Percentiles rank a stretch among this genome's conserved stretches.
Conservation (phyloP, 108 stramenopile genomes). For the Parmales sp. region DNA sequence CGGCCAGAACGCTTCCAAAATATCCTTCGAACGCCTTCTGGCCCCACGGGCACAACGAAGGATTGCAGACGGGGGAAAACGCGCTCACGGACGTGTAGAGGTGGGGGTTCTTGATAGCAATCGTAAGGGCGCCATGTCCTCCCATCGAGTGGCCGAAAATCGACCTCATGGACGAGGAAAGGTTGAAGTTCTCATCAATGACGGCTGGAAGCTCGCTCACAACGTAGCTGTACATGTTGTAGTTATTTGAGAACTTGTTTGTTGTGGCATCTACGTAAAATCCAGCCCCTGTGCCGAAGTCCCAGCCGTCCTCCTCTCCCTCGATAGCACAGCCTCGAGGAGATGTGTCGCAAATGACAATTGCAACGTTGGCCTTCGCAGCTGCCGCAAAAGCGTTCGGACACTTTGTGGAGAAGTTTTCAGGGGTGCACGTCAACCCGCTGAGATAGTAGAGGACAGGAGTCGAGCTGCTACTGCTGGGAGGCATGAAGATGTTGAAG, state of each 20-base stretch:
- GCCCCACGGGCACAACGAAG: constrained; percentile 87
- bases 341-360: constrained; percentile 91
- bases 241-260: constrained; percentile 57
- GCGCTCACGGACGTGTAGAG: constrained; percentile 62
- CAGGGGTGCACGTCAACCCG: constrained; percentile 91
- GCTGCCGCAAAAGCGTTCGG: constrained; percentile 54
- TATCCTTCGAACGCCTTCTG: constrained; percentile 90
- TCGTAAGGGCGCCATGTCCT: constrained; percentile 79
- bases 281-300: constrained; percentile 90
- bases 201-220: constrained; percentile 72
- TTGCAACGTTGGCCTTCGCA: constrained; percentile 61
- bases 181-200: constrained; percentile 42
- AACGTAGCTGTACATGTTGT: constrained; percentile 92
- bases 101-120: constrained; percentile 57
- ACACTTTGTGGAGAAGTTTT: constrained; percentile 87
- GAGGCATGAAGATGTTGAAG: constrained; percentile 6
- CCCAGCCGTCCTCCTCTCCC: constrained; percentile 68
- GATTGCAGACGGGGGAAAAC: constrained; percentile 92
- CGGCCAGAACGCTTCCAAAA: constrained; percentile 69
- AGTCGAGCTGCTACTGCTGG: background rate
- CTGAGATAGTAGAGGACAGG: constrained; percentile 65
- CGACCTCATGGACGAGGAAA: constrained; percentile 39
- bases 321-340: constrained; percentile 71
- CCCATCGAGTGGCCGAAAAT: constrained; percentile 91
- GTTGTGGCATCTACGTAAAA: constrained; percentile 94